Conservation (phyloP, 352 stramenopile species). For the Saprolegnia diclina region DNA sequence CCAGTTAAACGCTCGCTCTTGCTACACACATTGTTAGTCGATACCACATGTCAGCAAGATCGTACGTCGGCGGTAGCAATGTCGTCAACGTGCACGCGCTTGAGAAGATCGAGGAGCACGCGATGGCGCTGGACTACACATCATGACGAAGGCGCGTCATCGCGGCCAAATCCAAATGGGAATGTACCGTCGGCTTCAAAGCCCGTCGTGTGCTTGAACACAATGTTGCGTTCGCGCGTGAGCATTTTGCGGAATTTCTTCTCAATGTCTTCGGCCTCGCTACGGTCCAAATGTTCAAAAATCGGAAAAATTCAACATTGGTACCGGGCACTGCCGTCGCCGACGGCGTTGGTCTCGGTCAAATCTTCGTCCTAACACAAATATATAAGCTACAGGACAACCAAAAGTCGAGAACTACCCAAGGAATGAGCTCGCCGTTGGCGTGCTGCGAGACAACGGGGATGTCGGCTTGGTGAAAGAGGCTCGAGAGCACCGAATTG, state of each 20-base stretch:
- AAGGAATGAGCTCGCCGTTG: constrained; percentile 26
- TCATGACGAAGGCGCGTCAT: too few species aligned
- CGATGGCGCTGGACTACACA: constrained; percentile 21
- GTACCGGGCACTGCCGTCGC: not conserved
- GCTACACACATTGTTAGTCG: constrained; percentile 2
- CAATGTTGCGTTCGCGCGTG: constrained; percentile 66
- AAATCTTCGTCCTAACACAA: constrained; percentile 3
- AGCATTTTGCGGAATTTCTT: constrained; percentile 57
- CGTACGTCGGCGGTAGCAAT: constrained; percentile 14
- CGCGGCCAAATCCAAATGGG: not conserved
- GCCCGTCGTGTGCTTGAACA: constrained; percentile 61
- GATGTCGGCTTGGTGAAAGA: constrained; percentile 18
- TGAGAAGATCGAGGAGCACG: constrained; percentile 23
- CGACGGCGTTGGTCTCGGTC: not conserved
- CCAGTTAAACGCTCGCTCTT: constrained; percentile 52
- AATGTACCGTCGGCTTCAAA: constrained; percentile 41
- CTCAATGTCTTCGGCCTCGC: constrained; percentile 37
- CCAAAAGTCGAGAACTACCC: not conserved
- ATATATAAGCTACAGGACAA: not conserved
- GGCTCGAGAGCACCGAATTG: constrained; percentile 13
- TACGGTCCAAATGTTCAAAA: not conserved
- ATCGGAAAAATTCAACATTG: not conserved
- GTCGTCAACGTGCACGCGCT: constrained; percentile 17
- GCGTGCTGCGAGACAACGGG: constrained; percentile 9
- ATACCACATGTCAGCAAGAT: not conserved